Evolutionary conservation across 2,329 filamentous ascomycete genomes (phyloP).

Genomic region (Cordyceps javanica): DNA sequence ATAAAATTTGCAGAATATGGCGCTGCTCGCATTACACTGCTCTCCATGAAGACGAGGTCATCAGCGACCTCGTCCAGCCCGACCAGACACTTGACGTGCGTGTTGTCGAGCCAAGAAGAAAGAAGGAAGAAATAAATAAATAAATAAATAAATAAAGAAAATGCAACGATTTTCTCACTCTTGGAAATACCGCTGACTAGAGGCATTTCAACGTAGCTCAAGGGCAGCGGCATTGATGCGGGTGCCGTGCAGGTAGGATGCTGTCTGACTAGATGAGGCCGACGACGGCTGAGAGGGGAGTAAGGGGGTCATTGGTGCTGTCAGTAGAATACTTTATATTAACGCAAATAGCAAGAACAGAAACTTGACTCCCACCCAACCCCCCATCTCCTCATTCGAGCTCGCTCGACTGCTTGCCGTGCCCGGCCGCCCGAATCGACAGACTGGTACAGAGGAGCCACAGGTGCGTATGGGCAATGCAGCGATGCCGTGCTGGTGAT

Average conservation of each 20-base stretch:
- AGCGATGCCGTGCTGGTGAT: constrained; percentile 48
- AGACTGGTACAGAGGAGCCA: background rate
- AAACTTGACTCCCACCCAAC: no score
- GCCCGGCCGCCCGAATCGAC: constrained; percentile 48
- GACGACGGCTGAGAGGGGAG: constrained; percentile 29
- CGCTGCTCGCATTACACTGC: constrained; percentile 46
- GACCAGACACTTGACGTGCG: background rate
- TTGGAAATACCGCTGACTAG: background rate
- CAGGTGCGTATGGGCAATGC: background rate
- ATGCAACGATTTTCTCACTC: background rate
- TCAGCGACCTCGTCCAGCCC: constrained; percentile 47
- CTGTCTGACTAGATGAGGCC: constrained; percentile 50
- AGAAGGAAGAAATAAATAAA: no score
- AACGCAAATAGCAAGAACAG: no score
- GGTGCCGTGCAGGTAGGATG: constrained; percentile 43
- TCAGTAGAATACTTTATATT: background rate
- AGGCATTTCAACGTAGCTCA: constrained; percentile 34
- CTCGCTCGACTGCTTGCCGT: constrained; percentile 33
- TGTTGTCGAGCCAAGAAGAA: constrained; percentile 14
- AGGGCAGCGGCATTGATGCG: constrained; percentile 57
- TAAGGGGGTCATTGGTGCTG: background rate
- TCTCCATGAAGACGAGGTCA: constrained; percentile 44
- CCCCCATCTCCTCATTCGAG: background rate
- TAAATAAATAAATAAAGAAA: no score
- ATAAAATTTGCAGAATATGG: no score